Evolutionary conservation across 1,284 basidiomycete species (phyloP).

Genomic region (Boletus semigastroideus): DNA sequence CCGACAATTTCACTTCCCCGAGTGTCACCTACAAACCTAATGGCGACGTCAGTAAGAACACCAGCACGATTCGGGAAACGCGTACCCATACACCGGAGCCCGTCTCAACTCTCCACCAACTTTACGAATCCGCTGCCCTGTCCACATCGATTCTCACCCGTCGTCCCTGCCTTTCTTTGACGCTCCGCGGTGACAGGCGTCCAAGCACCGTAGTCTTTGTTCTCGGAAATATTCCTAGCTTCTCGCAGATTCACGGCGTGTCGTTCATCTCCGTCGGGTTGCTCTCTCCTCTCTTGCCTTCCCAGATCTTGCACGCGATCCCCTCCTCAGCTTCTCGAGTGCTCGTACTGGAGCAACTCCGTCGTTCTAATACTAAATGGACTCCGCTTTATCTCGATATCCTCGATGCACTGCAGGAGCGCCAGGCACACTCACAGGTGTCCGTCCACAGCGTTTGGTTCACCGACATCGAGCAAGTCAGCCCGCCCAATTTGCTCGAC

Average conservation of each 20-base stretch:
- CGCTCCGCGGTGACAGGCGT: constrained; percentile 45
- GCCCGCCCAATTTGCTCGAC: constrained; percentile 45
- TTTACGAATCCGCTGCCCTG: constrained; percentile 64
- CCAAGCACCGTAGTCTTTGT: constrained; percentile 71
- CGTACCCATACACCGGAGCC: constrained; percentile 19
- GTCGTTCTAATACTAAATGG: constrained; percentile 81
- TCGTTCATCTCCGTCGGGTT: constrained; percentile 72
- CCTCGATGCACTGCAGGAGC: constrained; percentile 69
- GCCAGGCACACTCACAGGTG: constrained; percentile 49
- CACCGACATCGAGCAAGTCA: constrained; percentile 47
- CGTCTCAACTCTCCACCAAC: constrained; percentile 41
- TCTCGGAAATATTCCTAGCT: constrained; percentile 57
- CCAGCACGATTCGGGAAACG: background rate
- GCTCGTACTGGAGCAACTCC: constrained; percentile 83
- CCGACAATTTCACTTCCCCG: constrained; percentile 35
- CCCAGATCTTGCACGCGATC: constrained; percentile 63
- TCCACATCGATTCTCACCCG: constrained; percentile 62
- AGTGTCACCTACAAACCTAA: constrained; percentile 29
- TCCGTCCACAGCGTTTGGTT: constrained; percentile 62
- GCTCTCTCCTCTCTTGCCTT: constrained; percentile 71
- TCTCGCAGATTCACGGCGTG: constrained; percentile 54
- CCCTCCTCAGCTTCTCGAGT: constrained; percentile 68
- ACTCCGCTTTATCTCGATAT: constrained; percentile 87
- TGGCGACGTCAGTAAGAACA: constrained; percentile 3
- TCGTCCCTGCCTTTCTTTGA: constrained; percentile 58